Base-by-base conservation (phyloP, 1,284 basidiomycete genomes). In the Farysia itapuensis region DNA sequence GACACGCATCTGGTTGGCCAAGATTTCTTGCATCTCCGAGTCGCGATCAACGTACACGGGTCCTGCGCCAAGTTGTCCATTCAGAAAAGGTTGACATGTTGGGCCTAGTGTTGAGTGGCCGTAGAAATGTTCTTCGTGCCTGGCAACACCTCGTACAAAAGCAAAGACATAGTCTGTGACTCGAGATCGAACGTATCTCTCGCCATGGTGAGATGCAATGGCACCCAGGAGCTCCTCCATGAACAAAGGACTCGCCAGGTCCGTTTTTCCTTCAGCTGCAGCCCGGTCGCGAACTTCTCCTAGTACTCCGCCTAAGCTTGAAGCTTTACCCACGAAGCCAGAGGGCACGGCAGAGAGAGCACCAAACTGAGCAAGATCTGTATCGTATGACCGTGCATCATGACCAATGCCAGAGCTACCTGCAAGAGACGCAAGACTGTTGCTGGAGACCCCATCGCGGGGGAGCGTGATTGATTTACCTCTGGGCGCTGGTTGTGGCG, bases 151-250 rank as follows among this genome's bases (percentile, higher is more conserved):
- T 24, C 85, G 81, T 22, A 89, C 82, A 72, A 93, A 91, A 5
- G 87, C 82, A 35, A 77, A 73, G 3, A 86, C 82, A 68, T 89
- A 91, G 63, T 91, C 89, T 13, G 84, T 82, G 67, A 90, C 86
- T 12, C 88, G 82, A 8, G 85, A 80, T 5, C 89, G 85, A n/a
- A 93, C 84, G 54, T 85, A 81, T 8, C 81, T 79, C 76, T 93
- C 90, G 35, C 88, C 87, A 65, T 85, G 89, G 70, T 90, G 88
- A 12, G 82, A 82, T 13, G 82, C 80, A 34, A 89, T 86, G 2
- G 87, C 85, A 13, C 82, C 75, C n/a, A 83, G 80, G 43, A 89
- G 82, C 86, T 96, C 93, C 49, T 96, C 90, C 72, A 96, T 89
- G 77, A 96, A 94, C 12, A 86, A 59, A 61, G 85, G 87, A 72